Evolutionary conservation across 2,329 filamentous ascomycete genomes (phyloP), one percentile per base, ranked within the genome.

Genomic region (Verticillium klebahnii): DNA sequence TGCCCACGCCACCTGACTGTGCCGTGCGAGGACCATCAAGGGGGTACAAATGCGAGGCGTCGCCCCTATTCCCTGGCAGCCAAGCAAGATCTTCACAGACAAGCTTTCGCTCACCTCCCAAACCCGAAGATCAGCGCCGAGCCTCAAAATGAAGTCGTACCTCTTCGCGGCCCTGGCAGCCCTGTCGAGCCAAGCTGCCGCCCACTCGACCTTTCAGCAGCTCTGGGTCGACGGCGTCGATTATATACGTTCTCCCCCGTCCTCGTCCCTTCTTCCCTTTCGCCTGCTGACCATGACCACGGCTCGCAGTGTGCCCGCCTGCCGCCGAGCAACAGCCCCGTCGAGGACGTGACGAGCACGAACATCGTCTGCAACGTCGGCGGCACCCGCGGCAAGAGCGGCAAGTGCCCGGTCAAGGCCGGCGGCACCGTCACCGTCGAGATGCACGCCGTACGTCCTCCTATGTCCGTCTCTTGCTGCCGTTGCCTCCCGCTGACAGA

Each of bases 371-470:
- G 81, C 68, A 83, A 83, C 62, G 74, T 72, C 17, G 75, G 75
- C 32, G 71, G 76, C 6, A 69, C 69, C 4, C 67, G 64, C 12
- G 69, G 71, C 15, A 73, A 76, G 3, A 62, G 72, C 1, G 73
- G 72, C 15, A 80, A 81, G 66, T 84, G 81, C 68, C 68, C 74
- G 23, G 80, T 82, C 34, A 70, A 72, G 34, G 80, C 80, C 3
- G 82, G 82, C 3, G 72, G 73, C 5, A 80, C 74, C 0, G 77
- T 85, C 15, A 84, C 82, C 0, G 75, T 85, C 8, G 84, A 86
- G 71, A 86, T 86, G 81, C 83, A 86, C 72, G 78, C 80, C 68
- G 74, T 76, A 64, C n/a, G 12, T 12, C 56, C 19, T 23, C 25
- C 36, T 2, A 2, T 3, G 6, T 5, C 12, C 25, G 25, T 12